Base-by-base conservation (phyloP, 805 yeast genomes). In the Saccharomycopsis selenospora region DNA sequence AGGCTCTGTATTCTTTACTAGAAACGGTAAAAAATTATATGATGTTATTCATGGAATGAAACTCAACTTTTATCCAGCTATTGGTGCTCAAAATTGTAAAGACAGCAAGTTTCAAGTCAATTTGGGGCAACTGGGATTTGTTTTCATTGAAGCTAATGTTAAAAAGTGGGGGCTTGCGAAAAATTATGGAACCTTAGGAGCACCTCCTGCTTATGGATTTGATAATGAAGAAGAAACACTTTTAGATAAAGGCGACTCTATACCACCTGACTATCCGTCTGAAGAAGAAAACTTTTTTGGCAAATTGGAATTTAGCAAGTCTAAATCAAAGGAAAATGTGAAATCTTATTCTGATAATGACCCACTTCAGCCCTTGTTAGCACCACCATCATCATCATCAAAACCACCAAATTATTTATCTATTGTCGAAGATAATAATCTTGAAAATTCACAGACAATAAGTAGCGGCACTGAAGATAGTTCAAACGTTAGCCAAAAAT, bases 1-100 rank as follows among this genome's bases (percentile, higher is more conserved):
- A 17, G 95, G 97, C 2, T 80, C 95, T 0, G 75, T 93, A 0
- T 93, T 93, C 60, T 93, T 90, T 72, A 93, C 99, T 0, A 75
- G 96, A 56, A 93, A 93, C 59, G 99, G 99, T 27, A 88, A 88
- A 61, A 88, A 87, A 61, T 67, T 91, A 18, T 78, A 77, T 42
- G 97, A 90, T 44, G 72, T 88, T 30, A 91, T 91, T 18, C 91
- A 90, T 3, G 93, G 85, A 57, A 66, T 55, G 52, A 53, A 51
- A 47, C 60, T 23, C 52, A 55, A 46, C 26, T 52, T 93, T 28
- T 93, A 77, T 61, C 99, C 99, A n/a, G 82, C 84, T 0, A 69
- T 93, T 20, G 99, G 99, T 2, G 82, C 96, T 4, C 82, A 77
- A 47, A 83, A 89, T n/a, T 57, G 66, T 36, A 64, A 59, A 41